Evolutionary conservation across 2,329 filamentous ascomycete species (phyloP).

Genomic region (Xylaria multiplex): DNA sequence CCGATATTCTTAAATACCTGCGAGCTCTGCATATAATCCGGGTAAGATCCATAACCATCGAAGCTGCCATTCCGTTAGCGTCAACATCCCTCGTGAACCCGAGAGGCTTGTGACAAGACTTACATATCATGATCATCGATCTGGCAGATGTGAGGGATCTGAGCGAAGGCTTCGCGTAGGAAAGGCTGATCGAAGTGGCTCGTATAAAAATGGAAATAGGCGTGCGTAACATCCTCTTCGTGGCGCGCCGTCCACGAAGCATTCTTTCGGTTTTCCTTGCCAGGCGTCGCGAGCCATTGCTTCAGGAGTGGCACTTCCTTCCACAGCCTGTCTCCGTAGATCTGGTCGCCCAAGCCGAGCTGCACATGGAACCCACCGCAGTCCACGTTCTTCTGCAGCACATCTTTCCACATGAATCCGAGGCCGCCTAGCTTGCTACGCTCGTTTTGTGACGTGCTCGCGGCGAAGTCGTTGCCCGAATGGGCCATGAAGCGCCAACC

Average conservation of each 20-base stretch:
- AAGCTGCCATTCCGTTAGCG: constrained; percentile 68
- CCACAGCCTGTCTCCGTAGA: constrained; percentile 95
- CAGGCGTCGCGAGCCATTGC: constrained; percentile 93
- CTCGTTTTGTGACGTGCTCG: constrained; percentile 87
- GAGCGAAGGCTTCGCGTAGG: constrained; percentile 92
- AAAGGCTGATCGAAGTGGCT: constrained; percentile 98
- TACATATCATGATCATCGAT: constrained; percentile 98
- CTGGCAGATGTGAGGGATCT: constrained; percentile 93
- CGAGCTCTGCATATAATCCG: constrained; percentile 97
- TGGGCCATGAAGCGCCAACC: constrained; percentile 97
- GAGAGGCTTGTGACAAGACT: constrained; percentile 54
- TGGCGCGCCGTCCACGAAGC: constrained; percentile 92
- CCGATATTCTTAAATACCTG: constrained; percentile 99
- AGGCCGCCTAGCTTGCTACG: constrained; percentile 86
- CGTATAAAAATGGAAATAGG: constrained; percentile 99
- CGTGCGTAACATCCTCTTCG: constrained; percentile 93
- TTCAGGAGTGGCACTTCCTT: constrained; percentile 92
- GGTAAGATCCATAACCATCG: constrained; percentile 96
- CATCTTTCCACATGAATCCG: constrained; percentile 98
- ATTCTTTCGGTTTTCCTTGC: constrained; percentile 91
- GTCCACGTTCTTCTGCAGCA: constrained; percentile 95
- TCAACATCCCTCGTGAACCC: background rate
- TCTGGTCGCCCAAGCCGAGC: constrained; percentile 90
- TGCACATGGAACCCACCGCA: constrained; percentile 96
- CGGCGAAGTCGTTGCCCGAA: constrained; percentile 94